phyloP scores from a whole-genome alignment of 345 rosid species.

The Angophora floribunda region DNA sequence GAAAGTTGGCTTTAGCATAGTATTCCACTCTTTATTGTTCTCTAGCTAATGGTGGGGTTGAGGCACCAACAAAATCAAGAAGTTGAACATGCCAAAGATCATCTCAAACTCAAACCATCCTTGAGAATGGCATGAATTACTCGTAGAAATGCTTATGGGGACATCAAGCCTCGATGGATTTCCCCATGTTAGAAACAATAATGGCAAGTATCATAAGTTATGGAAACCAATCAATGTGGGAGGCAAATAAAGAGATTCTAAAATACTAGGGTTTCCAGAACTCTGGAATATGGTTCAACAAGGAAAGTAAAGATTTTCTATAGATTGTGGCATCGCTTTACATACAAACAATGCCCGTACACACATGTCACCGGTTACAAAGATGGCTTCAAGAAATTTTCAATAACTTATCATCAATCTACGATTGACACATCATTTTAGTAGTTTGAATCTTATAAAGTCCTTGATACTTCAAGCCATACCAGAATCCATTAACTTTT shows the following conservation, averaged over 20 bases:
- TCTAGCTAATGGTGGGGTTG: neutral
- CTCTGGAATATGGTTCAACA: neutral
- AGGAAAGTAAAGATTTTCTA: neutral
- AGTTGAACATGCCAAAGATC: neutral
- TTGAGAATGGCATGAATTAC: neutral
- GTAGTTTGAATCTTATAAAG: neutral
- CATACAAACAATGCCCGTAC: neutral
- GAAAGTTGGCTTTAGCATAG: neutral
- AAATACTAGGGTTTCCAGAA: neutral
- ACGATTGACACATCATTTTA: accelerated
- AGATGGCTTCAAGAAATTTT: neutral
- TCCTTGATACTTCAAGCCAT: neutral
- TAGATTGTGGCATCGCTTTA: neutral
- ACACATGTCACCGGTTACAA: neutral
- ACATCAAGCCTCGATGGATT: neutral
- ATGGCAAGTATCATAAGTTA: neutral
- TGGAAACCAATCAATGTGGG: neutral
- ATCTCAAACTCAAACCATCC: neutral
- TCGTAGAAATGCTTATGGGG: neutral
- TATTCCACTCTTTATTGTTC: neutral
- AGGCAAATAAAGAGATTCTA: neutral
- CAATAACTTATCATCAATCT: neutral
- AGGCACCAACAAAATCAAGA: neutral
- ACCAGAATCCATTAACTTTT: neutral
- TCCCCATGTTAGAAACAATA: neutral